Evolutionary conservation across 495 filamentous ascomycete species (phyloP).

Genomic region (Durotheca rogersii): DNA sequence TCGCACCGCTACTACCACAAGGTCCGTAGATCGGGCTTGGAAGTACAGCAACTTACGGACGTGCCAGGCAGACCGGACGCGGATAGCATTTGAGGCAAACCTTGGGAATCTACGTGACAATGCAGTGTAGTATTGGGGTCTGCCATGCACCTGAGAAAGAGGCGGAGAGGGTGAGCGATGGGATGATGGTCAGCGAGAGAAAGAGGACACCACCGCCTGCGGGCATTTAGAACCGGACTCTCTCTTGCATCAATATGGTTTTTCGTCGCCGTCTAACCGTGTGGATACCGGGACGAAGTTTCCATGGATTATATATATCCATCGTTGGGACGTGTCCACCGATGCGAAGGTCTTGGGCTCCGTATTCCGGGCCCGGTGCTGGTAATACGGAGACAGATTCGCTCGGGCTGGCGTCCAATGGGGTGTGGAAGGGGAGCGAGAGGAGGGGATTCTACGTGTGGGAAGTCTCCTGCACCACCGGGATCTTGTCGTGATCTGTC

Average conservation of each 20-base stretch:
- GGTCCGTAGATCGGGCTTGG: background rate
- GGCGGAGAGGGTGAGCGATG: constrained; percentile 1
- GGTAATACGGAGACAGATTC: background rate
- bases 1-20: too few relatives aligned
- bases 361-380: background rate
- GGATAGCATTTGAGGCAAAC: background rate
- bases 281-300: too few relatives aligned
- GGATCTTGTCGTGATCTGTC: too few relatives aligned
- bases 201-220: constrained; percentile 12
- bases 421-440: too few relatives aligned
- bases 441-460: too few relatives aligned
- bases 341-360: background rate
- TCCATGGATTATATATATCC: too few relatives aligned
- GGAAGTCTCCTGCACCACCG: too few relatives aligned
- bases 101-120: background rate
- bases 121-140: constrained; percentile 1
- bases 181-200: background rate
- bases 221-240: constrained; percentile 1
- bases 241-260: background rate
- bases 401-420: too few relatives aligned
- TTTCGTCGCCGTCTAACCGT: constrained; percentile 4
- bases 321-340: too few relatives aligned
- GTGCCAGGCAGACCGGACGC: background rate
- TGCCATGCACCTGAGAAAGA: background rate
- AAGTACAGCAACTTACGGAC: background rate